Conservation (phyloP, 2,329 filamentous ascomycete species). For the Parastagonospora avenae region DNA sequence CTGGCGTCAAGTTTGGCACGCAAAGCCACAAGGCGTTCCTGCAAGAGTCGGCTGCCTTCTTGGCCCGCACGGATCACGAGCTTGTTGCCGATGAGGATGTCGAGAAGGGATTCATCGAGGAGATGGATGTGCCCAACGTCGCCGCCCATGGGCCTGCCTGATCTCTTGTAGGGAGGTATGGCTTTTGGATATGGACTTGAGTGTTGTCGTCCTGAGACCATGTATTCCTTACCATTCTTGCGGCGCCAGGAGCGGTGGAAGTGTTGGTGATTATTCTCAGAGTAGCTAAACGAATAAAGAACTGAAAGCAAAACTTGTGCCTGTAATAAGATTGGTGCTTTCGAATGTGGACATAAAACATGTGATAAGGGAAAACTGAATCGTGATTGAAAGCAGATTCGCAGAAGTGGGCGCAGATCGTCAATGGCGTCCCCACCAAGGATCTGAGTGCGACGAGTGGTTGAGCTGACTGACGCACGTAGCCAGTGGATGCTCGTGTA, state of each 20-base stretch:
- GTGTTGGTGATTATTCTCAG: no score
- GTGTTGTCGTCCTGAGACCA: no score
- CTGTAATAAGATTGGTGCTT: no score
- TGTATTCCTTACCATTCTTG: no score
- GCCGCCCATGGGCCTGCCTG: constrained; percentile 11
- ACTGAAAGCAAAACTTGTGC: not conserved
- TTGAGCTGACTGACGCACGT: not conserved
- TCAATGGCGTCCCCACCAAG: no score
- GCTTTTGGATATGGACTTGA: no score
- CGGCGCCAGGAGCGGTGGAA: no score
- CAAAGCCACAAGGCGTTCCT: constrained; percentile 44
- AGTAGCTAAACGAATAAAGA: not conserved
- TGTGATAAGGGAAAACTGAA: not conserved
- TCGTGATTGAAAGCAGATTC: not conserved
- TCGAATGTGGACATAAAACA: not conserved
- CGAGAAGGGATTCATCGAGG: constrained; percentile 32
- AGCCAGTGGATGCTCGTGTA: not conserved
- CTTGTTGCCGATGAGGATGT: constrained; percentile 39
- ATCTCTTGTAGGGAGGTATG: no score
- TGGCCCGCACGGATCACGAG: constrained; percentile 43
- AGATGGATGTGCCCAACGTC: constrained; percentile 31
- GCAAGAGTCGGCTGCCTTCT: constrained; percentile 37
- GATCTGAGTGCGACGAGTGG: not conserved
- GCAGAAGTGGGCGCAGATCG: no score
- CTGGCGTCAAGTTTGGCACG: constrained; percentile 41